Base-by-base conservation (phyloP, 495 filamentous ascomycete genomes). In the Jackrogersella minutella region DNA sequence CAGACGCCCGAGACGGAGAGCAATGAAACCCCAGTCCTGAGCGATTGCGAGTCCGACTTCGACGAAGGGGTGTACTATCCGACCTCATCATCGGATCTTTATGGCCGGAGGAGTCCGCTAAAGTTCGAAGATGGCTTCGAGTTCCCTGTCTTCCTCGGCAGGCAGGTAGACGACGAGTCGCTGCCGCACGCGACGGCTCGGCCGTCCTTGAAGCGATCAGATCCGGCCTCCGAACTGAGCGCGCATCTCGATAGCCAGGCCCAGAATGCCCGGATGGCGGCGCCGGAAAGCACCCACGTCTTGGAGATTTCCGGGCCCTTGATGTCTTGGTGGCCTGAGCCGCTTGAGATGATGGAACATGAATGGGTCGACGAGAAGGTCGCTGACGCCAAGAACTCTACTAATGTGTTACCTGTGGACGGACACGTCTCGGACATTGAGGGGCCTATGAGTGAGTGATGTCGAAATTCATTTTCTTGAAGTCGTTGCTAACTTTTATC, bases 121-220 rank as follows among this genome's bases (percentile, higher is more conserved):
- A 55, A 34, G 58, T 49, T 66, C 40, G 59, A 63, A 59, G 68
- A 71, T 37, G 65, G 61, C 2, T 66, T 65, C 52, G 58, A 68
- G 37, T 74, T 73, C 47, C 72, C 72, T 44, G 66, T 73, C 41
- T 74, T 74, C 63, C 70, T 74, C 19, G 72, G 72, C n/a, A 31
- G 70, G 13, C 72, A 74, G 41, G 41, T 49, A 26, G 72, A 73
- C 33, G 72, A 73, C 33, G 64, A 71, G 41, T 53, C 19, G 17
- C 36, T 17, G 31, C 28, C 37, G 31, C 36, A 53, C 8, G 14
- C 14, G 31, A 22, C n/a, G 2, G 21, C 31, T 13, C 37, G 11
- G 22, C 16, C 30, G 8, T 22, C 33, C 10, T 34, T 11, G 13
- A 21, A 52, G 16, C 21, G 24, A 21, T 44, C 34, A 30, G 43